phyloP scores from a whole-genome alignment of 768 basidiomycete species.

The Termitomyces titanicus region DNA sequence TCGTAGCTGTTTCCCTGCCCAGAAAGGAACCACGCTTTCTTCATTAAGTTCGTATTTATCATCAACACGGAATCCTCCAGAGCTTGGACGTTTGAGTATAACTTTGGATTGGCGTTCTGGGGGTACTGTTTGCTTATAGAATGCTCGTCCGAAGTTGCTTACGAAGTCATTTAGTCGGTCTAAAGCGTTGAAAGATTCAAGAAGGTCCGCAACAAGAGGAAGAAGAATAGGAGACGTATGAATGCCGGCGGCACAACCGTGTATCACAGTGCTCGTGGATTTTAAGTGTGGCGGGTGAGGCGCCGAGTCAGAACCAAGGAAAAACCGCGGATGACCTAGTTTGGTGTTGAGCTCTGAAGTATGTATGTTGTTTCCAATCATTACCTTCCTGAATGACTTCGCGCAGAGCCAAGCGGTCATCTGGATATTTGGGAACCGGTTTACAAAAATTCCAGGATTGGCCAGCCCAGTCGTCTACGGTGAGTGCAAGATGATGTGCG shows the following conservation, averaged over 20 bases:
- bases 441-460: constrained; percentile 97
- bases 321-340: constrained; percentile 88
- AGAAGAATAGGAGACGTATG: constrained; percentile 93
- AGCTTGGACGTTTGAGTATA: constrained; percentile 37
- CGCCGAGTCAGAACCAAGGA: constrained; percentile 95
- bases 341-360: background rate
- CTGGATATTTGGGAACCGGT: constrained; percentile 94
- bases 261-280: constrained; percentile 62
- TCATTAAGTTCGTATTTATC: constrained; percentile 44
- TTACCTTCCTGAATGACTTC: constrained; percentile 74
- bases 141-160: constrained; percentile 71
- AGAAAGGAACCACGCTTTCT: constrained; percentile 75
- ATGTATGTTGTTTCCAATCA: constrained; percentile 3
- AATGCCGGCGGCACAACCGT: constrained; percentile 90
- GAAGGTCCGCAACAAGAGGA: constrained; percentile 82
- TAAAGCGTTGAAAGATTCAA: constrained; percentile 85
- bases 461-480: constrained; percentile 95
- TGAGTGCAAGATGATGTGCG: constrained; percentile 90
- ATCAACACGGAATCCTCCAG: constrained; percentile 36
- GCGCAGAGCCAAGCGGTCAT: constrained; percentile 80
- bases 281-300: constrained; percentile 78
- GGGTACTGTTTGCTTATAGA: constrained; percentile 53
- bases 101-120: constrained; percentile 32
- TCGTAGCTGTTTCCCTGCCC: constrained; percentile 74
- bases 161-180: constrained; percentile 81